Evolutionary conservation across 371 early-diverging fungal species (phyloP).

Genomic region (Actinomortierella ambigua): DNA sequence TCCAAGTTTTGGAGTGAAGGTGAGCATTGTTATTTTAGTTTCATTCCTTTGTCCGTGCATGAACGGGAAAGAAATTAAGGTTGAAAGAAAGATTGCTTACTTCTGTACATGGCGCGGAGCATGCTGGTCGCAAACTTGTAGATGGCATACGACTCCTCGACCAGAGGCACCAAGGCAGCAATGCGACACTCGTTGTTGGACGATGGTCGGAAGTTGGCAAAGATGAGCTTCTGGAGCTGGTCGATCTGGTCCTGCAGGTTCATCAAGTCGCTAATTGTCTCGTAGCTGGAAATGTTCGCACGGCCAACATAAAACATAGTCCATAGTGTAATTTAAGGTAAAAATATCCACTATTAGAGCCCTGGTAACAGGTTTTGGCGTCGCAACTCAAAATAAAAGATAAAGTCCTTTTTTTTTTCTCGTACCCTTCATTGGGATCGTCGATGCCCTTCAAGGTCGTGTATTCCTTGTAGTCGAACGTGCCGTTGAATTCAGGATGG

Average conservation of each 20-base stretch:
- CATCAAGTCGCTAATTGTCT: conserved; percentile 94
- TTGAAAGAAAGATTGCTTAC: conserved; percentile 53
- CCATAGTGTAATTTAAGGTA: too few relatives aligned
- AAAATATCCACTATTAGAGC: not conserved
- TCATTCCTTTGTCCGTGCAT: not conserved
- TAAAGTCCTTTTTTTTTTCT: not conserved
- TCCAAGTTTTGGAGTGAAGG: too few relatives aligned
- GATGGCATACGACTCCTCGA: conserved; percentile 95
- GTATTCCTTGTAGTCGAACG: conserved; percentile 97
- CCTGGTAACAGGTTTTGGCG: not conserved
- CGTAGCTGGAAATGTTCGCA: conserved; percentile 61
- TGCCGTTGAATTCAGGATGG: conserved; percentile 94
- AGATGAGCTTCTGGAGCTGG: conserved; percentile 87
- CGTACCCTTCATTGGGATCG: conserved; percentile 97
- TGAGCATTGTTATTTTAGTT: too few relatives aligned
- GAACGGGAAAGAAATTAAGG: not conserved
- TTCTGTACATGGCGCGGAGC: conserved; percentile 95
- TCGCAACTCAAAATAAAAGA: not conserved
- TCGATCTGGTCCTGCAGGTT: conserved; percentile 90
- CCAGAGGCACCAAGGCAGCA: conserved; percentile 93
- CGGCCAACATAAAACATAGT: not conserved
- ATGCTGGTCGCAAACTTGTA: conserved; percentile 95
- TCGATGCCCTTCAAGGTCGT: conserved; percentile 90
- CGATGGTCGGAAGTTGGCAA: conserved; percentile 80
- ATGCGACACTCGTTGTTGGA: conserved; percentile 95